Base-by-base conservation (phyloP, 192 early-diverging fungal genomes). In the Dissophora ornata region DNA sequence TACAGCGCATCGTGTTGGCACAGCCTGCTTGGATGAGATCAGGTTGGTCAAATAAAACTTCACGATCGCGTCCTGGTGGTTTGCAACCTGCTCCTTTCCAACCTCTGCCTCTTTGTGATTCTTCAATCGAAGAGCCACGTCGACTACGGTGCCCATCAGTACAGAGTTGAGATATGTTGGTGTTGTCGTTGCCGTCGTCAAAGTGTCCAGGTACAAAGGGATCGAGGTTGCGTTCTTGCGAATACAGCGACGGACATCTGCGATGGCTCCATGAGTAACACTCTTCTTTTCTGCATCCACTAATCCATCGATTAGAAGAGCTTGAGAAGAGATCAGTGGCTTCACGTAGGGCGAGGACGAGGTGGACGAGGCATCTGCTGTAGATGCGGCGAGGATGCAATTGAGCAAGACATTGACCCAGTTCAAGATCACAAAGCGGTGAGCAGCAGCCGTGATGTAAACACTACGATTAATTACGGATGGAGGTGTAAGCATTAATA, bases 101-200 rank as follows among this genome's bases (percentile, higher is more conserved):
- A 24, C 55, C 30, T 73, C 57, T 12, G 62, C 45, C 6, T 64
- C 36, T 38, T 6, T 9, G 36, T 38, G 7, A 12, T 81, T 36
- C 60, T 81, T 81, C 36, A 89, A 56, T 22, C 82, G 87, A 58
- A 86, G 60, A 24, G 89, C 83, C 4, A 80, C 63, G 52, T 88
- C 87, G 29, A 91, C 58, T 19, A 90, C 71, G 21, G 84, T 89
- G 30, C 91, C 90, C 19, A 93, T 59, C 28, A 94, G 64, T 48
- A 88, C 85, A 21, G 86, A 78, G 58, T 83, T 84, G 18, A 61
- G 75, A 47, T 81, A 83, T 10, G 79, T 64, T 48, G 83, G 77
- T 44, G 81, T 84, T 2, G 68, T 69, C n/a, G 79, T 67, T 29
- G 64, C 58, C n/a, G 79, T 51, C 33, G 70, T 82, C 58, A 90